A percentile compares a stretch with the other conserved stretches of the same genome.
These are phyloP conservation scores for Nicotiana noctiflora DNA, from an alignment of 257 asterid species.

Conservation along the genomic window DNA sequence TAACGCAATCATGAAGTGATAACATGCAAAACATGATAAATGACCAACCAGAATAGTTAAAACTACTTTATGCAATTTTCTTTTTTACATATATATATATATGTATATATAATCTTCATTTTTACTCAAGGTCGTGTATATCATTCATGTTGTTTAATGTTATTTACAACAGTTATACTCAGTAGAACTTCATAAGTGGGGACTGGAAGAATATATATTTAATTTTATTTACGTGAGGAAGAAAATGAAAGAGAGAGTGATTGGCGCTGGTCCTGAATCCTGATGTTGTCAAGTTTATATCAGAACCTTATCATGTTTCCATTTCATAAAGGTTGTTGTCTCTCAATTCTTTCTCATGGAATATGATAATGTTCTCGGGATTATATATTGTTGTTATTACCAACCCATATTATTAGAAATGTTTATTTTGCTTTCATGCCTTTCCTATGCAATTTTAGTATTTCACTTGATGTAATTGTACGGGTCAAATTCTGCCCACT, in stretches of 20 bases:
- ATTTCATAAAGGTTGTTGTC: background rate
- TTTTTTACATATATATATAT: too few relatives aligned
- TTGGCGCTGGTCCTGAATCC: background rate
- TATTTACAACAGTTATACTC: too few relatives aligned
- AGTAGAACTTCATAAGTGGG: too few relatives aligned
- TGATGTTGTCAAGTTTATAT: background rate
- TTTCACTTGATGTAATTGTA: background rate
- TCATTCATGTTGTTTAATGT: too few relatives aligned
- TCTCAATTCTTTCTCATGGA: background rate
- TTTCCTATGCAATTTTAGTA: background rate
- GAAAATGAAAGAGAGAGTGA: slow-evolving; percentile 1
- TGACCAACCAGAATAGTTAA: too few relatives aligned
- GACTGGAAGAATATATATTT: background rate
- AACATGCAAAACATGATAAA: too few relatives aligned
- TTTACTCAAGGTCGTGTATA: too few relatives aligned
- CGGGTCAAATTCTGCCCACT: too few relatives aligned
- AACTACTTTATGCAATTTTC: too few relatives aligned
- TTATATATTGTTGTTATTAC: background rate
- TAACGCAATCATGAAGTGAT: too few relatives aligned
- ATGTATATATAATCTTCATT: too few relatives aligned
- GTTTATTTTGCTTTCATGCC: background rate
- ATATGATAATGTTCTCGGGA: background rate
- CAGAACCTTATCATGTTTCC: background rate
- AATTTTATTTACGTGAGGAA: background rate
- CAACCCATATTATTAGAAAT: background rate